phyloP scores from a whole-genome alignment of 2,329 filamentous ascomycete genomes.

The Sclerotinia nivalis region DNA sequence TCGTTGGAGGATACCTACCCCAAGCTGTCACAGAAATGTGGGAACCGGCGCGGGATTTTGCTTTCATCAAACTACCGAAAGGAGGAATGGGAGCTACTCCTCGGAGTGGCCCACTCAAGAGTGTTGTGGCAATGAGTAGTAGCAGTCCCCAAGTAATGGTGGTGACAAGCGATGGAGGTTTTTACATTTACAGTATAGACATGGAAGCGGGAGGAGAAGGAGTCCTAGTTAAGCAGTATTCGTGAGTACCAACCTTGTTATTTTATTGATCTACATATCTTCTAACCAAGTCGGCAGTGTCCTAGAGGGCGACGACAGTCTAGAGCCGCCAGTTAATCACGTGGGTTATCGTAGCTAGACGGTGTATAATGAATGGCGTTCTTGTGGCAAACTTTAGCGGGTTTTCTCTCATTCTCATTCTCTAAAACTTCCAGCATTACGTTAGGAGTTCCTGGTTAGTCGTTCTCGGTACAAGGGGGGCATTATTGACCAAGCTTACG shows the following conservation, averaged over 20 bases:
- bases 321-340: constrained; percentile 39
- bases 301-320: constrained; percentile 40
- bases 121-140: constrained; percentile 96
- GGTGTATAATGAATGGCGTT: constrained; percentile 23
- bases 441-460: constrained; percentile 23
- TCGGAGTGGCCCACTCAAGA: constrained; percentile 63
- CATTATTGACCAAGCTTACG: constrained; percentile 23
- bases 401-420: background rate
- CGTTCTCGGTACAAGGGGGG: constrained; percentile 7
- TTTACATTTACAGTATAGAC: constrained; percentile 94
- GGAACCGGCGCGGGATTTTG: constrained; percentile 93
- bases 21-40: constrained; percentile 96
- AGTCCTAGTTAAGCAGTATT: constrained; percentile 85
- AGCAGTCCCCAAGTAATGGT: constrained; percentile 97
- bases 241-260: constrained; percentile 59
- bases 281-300: constrained; percentile 32
- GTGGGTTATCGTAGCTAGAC: constrained; percentile 24
- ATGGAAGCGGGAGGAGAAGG: constrained; percentile 94
- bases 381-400: constrained; percentile 3
- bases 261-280: constrained; percentile 5
- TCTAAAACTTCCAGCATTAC: constrained; percentile 13
- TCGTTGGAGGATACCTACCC: constrained; percentile 88
- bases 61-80: constrained; percentile 90
- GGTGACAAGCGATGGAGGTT: constrained; percentile 91
- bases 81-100: constrained; percentile 42